Evolutionary conservation across 2,329 filamentous ascomycete species (phyloP), one percentile per base, ranked within the genome.

Genomic region (Gremmenia infestans): DNA sequence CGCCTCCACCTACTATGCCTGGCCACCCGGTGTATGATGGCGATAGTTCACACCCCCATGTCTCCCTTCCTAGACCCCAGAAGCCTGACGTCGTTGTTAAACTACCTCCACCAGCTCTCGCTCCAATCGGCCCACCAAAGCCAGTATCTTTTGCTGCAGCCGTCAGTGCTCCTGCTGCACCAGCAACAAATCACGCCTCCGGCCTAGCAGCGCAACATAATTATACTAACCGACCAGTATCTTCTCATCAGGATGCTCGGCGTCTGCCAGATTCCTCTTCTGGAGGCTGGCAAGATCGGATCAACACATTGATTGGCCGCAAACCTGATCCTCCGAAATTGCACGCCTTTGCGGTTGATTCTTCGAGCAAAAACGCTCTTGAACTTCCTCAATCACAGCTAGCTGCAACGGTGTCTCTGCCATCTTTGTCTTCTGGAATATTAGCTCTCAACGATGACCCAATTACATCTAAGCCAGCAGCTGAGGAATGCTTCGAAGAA

Each of bases 71-170:
- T 0, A 81, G 77, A 39, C 83, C 85, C 7, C 80, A 86, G 23
- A 47, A n/a, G 53, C 89, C 90, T 35, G 81, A 90, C 23, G 92
- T 97, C 12, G 81, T 91, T 25, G 92, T 97, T 12, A 91, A 87
- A 68, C 79, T 97, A 4, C 92, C 89, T 7, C 68, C 74, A 23
- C 73, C 76, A 17, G 70, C 73, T 49, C 67, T 74, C 22, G 67
- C 70, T 54, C 69, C 74, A 47, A 73, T 75, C 39, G 64, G 72
- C 50, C 76, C 74, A 37, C 74, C 77, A 11, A 73, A 69, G 15
- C 76, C 62, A 65, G 71, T 50, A 66, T 79, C 72, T 65, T 79
- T 71, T 71, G 72, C 73, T 5, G 71, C 72, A 1, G 72, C 73
- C 1, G 72, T 70, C 15, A 68, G 72, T 35, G 63, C 70, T 12